Base-by-base conservation (phyloP, 306 rosid species). In the Sophora flavescens region DNA sequence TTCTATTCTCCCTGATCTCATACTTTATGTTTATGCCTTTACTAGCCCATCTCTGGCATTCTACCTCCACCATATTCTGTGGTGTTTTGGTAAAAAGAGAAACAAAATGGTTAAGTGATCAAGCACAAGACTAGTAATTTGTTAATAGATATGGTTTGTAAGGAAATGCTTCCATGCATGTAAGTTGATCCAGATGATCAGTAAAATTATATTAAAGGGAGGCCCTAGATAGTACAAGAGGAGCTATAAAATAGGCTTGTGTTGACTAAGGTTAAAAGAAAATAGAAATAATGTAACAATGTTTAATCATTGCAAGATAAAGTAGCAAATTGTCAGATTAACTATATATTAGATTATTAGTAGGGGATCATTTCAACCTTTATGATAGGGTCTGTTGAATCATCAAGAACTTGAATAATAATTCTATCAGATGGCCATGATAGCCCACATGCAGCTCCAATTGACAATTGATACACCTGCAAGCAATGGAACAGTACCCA, bases 1-100 rank as follows among this genome's bases (percentile, higher is more conserved):
- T 90, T 77, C 98, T 89, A 78, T 85, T 90, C 83, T 80, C 87
- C 52, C 98, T 89, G 28, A 90, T 86, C 86, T 94, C 98, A 63
- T 94, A 94, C 79, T 86, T 92, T 75, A 94, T 90, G 90, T 90
- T 92, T 81, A 86, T 71, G 26, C 97, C 98, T 85, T 91, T 91
- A 84, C 89, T 89, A 17, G 75, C 82, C 97, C 98, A 90, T 85
- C 92, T 86, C 57, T 92, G 84, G 83, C 93, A 89, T 63, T 94
- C 98, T 52, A 66, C 4, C 44, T 87, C 89, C 79, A 94, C 98
- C 84, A 90, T 72, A 30, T 82, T 90, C 97, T 94, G 83, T 61
- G 1, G 35, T 54, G 8, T 32, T 80, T 77, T 32, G 8, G 8
- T 4, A 12, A 47, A 17, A 42, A 57, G n/a, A 28, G 35, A 54